These are phyloP conservation scores for Aspergillus nanangensis DNA, from an alignment of 495 filamentous ascomycete genomes.

Conservation along the genomic window DNA sequence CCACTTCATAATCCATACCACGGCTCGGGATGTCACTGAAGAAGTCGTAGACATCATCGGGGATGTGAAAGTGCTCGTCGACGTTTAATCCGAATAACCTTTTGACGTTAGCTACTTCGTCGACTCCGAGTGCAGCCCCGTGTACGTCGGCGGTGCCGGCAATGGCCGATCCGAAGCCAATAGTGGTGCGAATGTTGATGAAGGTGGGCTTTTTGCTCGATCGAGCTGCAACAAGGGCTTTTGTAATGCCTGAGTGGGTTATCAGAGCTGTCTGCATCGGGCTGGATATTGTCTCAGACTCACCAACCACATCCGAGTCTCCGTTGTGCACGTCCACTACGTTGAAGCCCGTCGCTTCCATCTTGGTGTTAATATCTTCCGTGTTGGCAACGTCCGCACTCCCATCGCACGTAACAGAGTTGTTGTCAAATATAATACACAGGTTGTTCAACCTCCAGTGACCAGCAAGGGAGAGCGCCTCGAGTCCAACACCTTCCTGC, in stretches of 20 bases:
- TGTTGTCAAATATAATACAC: constrained; percentile 56
- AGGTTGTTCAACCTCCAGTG: constrained; percentile 52
- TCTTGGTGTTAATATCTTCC: constrained; percentile 57
- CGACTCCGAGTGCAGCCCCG: constrained; percentile 44
- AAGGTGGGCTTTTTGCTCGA: constrained; percentile 51
- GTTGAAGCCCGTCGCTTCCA: constrained; percentile 54
- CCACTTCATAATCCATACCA: constrained; percentile 34
- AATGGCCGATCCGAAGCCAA: constrained; percentile 45
- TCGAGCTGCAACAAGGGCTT: constrained; percentile 41
- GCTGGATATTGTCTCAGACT: no score
- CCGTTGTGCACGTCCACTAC: constrained; percentile 53
- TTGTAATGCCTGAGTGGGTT: neutral
- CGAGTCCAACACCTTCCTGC: constrained; percentile 56
- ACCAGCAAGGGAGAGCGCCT: constrained; percentile 53
- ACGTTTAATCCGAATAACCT: constrained; percentile 37
- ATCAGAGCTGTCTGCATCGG: no score
- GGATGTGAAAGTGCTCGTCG: constrained; percentile 41
- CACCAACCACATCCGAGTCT: constrained; percentile 47
- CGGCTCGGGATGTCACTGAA: constrained; percentile 38
- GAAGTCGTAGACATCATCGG: constrained; percentile 43
- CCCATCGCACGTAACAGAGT: constrained; percentile 55
- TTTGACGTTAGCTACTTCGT: constrained; percentile 47
- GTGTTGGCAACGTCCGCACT: constrained; percentile 49
- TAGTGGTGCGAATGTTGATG: constrained; percentile 55
- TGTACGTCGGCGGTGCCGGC: constrained; percentile 48